Evolutionary conservation across 352 stramenopile genomes (phyloP).

Genomic region (Vaucheria bursata): DNA sequence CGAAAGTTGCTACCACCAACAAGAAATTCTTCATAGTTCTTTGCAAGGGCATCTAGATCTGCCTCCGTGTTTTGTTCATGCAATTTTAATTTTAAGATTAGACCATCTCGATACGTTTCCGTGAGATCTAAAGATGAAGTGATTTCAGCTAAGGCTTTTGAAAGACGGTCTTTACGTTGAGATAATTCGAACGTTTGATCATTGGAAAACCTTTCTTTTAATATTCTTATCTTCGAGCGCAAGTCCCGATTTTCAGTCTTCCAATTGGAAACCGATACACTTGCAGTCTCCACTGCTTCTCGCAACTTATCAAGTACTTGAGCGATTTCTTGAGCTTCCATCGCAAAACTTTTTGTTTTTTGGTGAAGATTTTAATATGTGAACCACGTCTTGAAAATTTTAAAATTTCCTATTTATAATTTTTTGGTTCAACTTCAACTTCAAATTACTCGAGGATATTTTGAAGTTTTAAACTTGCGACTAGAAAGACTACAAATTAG

Average conservation of each 20-base stretch:
- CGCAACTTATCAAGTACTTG: neutral
- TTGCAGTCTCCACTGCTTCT: neutral
- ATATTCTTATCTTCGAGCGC: neutral
- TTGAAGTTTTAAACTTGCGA: too few species aligned
- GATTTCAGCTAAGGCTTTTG: neutral
- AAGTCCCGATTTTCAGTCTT: slow-evolving; percentile 3
- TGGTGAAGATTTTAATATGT: too few species aligned
- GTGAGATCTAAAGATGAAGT: neutral
- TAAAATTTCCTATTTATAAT: too few species aligned
- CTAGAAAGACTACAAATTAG: too few species aligned
- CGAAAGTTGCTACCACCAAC: neutral
- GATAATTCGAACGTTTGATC: neutral
- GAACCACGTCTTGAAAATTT: too few species aligned
- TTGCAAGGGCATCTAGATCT: neutral
- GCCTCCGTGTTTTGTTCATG: neutral
- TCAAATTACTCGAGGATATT: too few species aligned
- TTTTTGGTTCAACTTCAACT: too few species aligned
- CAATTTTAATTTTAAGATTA: neutral
- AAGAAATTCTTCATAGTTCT: neutral
- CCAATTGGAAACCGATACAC: neutral
- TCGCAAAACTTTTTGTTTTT: too few species aligned
- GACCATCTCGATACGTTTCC: neutral
- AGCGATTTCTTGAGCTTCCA: neutral
- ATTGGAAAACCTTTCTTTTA: neutral
- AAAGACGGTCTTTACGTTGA: neutral